These are phyloP conservation scores for Thymus quinquecostatus DNA, from an alignment of 257 asterid genomes.

Conservation along the genomic window DNA sequence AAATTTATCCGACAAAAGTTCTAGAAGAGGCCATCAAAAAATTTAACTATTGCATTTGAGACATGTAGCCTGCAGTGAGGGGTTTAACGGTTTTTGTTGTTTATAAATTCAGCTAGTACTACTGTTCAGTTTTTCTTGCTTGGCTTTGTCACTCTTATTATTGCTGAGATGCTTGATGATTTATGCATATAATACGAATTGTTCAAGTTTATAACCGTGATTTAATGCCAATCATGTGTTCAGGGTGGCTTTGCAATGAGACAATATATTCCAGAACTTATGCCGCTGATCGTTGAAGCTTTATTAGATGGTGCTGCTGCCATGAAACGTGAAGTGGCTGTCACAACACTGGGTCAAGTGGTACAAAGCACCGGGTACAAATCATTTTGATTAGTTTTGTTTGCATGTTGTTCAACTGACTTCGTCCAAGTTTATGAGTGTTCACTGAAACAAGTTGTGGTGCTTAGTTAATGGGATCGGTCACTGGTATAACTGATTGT, in stretches of 20 bases:
- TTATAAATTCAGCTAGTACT: not conserved
- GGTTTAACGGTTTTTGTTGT: not conserved
- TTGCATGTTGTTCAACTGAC: constrained; percentile 4
- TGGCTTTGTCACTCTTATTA: constrained; percentile 21
- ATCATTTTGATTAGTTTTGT: constrained; percentile 28
- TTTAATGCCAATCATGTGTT: constrained; percentile 33
- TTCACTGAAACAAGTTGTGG: constrained; percentile 14
- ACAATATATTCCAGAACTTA: constrained; percentile 90
- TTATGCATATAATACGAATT: constrained; percentile 22
- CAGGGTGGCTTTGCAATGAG: constrained; percentile 99
- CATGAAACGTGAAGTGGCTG: constrained; percentile 96
- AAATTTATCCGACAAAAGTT: not conserved
- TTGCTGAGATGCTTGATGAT: constrained; percentile 26
- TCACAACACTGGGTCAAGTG: constrained; percentile 97
- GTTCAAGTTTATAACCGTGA: constrained; percentile 24
- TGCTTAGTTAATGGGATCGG: constrained; percentile 23
- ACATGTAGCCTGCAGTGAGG: constrained; percentile 1
- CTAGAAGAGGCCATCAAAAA: not conserved
- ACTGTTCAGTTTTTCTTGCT: constrained; percentile 24
- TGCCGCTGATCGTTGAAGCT: constrained; percentile 96
- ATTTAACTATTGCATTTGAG: constrained; percentile 2
- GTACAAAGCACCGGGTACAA: constrained; percentile 99
- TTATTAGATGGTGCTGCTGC: constrained; percentile 96
- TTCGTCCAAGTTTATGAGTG: constrained; percentile 10
- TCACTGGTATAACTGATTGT: not conserved